Conservation (phyloP, 495 filamentous ascomycete species). For the Bacidia rubella region DNA sequence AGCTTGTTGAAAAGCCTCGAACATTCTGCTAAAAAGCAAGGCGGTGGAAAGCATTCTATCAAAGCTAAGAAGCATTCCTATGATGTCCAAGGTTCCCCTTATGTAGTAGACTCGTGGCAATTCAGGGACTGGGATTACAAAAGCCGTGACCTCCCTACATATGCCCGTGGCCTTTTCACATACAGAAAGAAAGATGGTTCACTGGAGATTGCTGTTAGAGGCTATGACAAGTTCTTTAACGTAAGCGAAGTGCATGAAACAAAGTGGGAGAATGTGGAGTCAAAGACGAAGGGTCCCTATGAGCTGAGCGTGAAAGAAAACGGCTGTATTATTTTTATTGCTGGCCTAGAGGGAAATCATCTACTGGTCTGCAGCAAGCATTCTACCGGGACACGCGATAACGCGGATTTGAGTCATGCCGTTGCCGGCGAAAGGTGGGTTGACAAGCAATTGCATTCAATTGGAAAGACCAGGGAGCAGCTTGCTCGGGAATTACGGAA, state of each 20-base stretch:
- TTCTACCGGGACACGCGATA: slow-evolving; percentile 65
- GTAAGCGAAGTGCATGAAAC: slow-evolving; percentile 64
- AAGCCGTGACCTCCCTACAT: slow-evolving; percentile 65
- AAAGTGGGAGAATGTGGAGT: slow-evolving; percentile 65
- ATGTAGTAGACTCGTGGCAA: slow-evolving; percentile 75
- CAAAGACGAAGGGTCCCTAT: slow-evolving; percentile 73
- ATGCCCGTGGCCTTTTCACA: slow-evolving; percentile 88
- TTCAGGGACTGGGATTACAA: slow-evolving; percentile 95
- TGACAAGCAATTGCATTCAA: slow-evolving; percentile 56
- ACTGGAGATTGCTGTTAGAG: slow-evolving; percentile 68
- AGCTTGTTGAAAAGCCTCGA: slow-evolving; percentile 46
- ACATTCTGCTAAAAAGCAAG: slow-evolving; percentile 32
- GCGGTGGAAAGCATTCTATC: slow-evolving; percentile 37
- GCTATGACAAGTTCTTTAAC: slow-evolving; percentile 99
- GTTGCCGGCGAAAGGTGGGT: slow-evolving; percentile 74
- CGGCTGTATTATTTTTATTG: slow-evolving; percentile 96
- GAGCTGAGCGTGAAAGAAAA: slow-evolving; percentile 97
- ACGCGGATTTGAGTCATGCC: slow-evolving; percentile 65
- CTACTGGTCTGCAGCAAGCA: slow-evolving; percentile 96
- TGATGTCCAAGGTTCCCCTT: slow-evolving; percentile 41
- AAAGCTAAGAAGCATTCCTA: slow-evolving; percentile 65
- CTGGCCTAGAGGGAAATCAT: slow-evolving; percentile 73
- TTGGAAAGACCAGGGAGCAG: slow-evolving; percentile 65
- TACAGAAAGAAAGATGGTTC: slow-evolving; percentile 42
- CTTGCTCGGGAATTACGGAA: slow-evolving; percentile 59